Percentiles rank a stretch among this genome's conserved stretches.
Conservation (phyloP, 73 alveolate species). For the Paramecium caudatum region DNA sequence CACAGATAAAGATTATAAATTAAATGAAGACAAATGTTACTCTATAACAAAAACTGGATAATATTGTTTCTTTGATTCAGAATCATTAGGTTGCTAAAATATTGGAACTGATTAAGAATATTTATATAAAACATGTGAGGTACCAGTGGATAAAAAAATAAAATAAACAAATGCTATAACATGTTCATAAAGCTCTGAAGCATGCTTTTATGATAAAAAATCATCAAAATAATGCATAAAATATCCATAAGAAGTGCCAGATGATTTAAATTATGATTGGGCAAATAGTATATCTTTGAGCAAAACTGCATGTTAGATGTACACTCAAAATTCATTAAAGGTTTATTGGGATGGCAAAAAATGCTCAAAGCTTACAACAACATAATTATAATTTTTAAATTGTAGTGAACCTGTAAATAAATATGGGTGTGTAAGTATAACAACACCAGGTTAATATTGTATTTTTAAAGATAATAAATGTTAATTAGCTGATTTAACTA, state of each 20-base stretch:
- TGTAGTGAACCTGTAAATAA: background rate
- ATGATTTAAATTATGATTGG: background rate
- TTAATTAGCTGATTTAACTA: no score
- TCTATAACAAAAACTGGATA: background rate
- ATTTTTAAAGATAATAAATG: background rate
- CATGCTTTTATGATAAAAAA: background rate
- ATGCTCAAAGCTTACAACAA: background rate
- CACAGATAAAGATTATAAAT: background rate
- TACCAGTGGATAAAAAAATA: no score
- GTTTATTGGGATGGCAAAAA: no score
- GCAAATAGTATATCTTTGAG: constrained; percentile 2
- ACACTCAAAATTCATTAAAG: no score
- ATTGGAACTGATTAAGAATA: background rate
- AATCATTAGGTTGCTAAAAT: background rate
- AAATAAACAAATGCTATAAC: no score
- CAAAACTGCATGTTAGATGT: background rate
- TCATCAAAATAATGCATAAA: background rate
- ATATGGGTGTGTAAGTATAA: constrained; percentile 1
- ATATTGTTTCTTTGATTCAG: constrained; percentile 14
- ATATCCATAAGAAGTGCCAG: background rate
- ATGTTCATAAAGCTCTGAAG: no score
- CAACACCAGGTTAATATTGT: background rate
- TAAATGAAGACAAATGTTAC: constrained; percentile 16
- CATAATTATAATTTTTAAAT: background rate
- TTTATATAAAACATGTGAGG: no score